These are phyloP conservation scores for Zoysia matrella DNA, from an alignment of 202 grass and related monocot genomes.

Conservation along the genomic window DNA sequence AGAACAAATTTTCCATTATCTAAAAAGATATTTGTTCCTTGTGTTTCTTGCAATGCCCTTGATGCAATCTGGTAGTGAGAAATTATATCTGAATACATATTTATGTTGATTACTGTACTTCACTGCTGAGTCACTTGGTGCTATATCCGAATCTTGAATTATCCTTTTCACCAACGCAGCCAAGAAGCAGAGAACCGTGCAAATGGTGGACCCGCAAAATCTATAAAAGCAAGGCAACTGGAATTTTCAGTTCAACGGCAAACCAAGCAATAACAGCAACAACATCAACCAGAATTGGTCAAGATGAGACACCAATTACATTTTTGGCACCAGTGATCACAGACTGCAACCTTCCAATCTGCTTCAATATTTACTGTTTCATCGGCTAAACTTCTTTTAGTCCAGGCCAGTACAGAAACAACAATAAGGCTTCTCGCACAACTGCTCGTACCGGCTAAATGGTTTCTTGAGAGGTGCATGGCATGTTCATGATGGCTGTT, in stretches of 20 bases:
- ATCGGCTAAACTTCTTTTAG: constrained; percentile 38
- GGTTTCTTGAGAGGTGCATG: not conserved
- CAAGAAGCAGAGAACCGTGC: constrained; percentile 67
- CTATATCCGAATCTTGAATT: not conserved
- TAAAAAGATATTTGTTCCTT: not conserved
- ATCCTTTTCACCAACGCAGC: constrained; percentile 48
- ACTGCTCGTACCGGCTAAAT: not conserved
- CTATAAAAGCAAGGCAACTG: constrained; percentile 58
- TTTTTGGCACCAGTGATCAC: not conserved
- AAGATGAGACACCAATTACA: constrained; percentile 45
- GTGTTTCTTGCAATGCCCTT: not conserved
- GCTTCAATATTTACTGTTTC: no score
- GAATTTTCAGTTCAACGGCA: constrained; percentile 43
- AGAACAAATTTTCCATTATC: no score
- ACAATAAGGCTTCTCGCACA: constrained; percentile 43
- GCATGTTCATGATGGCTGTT: constrained; percentile 26
- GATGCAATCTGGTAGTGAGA: not conserved
- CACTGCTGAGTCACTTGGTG: not conserved
- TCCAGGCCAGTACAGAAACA: constrained; percentile 42
- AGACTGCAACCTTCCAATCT: no score
- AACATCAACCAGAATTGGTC: constrained; percentile 47
- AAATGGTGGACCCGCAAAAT: constrained; percentile 63
- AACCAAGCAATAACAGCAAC: constrained; percentile 33
- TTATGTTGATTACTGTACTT: not conserved
- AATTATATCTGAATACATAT: not conserved